These are phyloP conservation scores for Mycena pura DNA, from an alignment of 768 basidiomycete species.

Conservation along the genomic window DNA sequence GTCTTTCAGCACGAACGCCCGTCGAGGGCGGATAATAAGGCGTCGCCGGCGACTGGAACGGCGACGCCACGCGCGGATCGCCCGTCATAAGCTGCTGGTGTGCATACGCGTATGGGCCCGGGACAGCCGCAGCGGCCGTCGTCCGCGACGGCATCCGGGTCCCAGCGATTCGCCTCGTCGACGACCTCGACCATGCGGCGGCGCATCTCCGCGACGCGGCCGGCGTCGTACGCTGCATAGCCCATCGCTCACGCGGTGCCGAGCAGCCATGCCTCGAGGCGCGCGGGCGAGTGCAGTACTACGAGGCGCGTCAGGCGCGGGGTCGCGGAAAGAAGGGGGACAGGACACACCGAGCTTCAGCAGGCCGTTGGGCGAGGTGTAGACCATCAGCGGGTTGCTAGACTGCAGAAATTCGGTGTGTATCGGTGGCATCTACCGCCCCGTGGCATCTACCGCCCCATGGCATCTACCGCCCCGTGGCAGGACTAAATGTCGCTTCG, in stretches of 20 bases:
- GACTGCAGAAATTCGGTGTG: slow-evolving; percentile 56
- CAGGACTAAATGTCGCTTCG: too few relatives aligned
- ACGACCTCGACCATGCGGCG: slow-evolving; percentile 64
- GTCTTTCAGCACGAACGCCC: too few relatives aligned
- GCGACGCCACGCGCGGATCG: background rate
- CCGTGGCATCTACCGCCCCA: too few relatives aligned
- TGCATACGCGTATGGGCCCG: too few relatives aligned
- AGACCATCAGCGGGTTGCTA: slow-evolving; percentile 68
- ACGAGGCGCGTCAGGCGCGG: background rate
- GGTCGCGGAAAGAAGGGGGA: background rate
- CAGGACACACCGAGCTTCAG: slow-evolving; percentile 38
- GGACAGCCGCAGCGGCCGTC: slow-evolving; percentile 19
- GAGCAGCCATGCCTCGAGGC: slow-evolving; percentile 64
- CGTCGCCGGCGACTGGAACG: background rate
- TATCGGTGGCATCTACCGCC: too few relatives aligned
- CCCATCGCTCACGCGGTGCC: slow-evolving; percentile 70
- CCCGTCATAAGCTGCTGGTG: background rate
- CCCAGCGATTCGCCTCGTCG: slow-evolving; percentile 27
- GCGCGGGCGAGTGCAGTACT: too few relatives aligned
- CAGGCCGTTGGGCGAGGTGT: slow-evolving; percentile 54
- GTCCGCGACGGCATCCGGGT: too few relatives aligned
- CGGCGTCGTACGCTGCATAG: slow-evolving; percentile 55
- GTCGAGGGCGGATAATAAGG: too few relatives aligned
- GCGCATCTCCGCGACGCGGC: slow-evolving; percentile 52
- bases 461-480: too few relatives aligned